phyloP scores from a whole-genome alignment of 352 stramenopile genomes.

The Peronospora belbahrii region DNA sequence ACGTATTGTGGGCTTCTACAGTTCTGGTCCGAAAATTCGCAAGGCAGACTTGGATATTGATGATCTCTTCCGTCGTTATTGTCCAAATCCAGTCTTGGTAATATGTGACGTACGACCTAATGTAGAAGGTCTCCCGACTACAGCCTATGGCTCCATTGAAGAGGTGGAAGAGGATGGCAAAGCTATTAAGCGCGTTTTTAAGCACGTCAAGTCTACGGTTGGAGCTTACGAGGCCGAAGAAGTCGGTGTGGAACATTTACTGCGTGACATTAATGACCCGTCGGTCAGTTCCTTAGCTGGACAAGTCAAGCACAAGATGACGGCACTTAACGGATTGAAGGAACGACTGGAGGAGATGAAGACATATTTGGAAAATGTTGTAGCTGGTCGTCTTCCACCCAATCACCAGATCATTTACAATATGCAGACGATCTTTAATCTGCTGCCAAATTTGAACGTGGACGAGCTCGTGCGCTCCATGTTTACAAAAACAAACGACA shows the following conservation, averaged over 20 bases:
- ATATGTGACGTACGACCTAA: conserved; percentile 98
- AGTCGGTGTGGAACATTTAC: conserved; percentile 97
- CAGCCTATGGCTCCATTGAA: conserved; percentile 95
- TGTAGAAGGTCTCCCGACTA: conserved; percentile 94
- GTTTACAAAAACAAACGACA: conserved; percentile 99
- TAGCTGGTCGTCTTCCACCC: conserved; percentile 58
- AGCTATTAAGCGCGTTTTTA: conserved; percentile 96
- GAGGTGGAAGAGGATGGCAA: conserved; percentile 94
- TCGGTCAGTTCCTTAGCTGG: conserved; percentile 96
- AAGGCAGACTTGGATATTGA: conserved; percentile 94
- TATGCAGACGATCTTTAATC: conserved; percentile 99
- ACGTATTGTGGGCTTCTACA: conserved; percentile 98
- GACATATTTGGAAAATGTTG: conserved; percentile 93
- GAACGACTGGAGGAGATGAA: conserved; percentile 97
- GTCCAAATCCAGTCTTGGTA: conserved; percentile 93
- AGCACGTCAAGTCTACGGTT: conserved; percentile 95
- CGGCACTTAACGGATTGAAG: conserved; percentile 90
- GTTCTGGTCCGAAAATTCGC: conserved; percentile 94
- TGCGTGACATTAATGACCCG: conserved; percentile 99
- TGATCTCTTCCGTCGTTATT: conserved; percentile 92
- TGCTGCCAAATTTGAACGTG: conserved; percentile 98
- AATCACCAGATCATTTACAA: conserved; percentile 98
- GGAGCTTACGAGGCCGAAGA: conserved; percentile 93
- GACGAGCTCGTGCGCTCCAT: conserved; percentile 94
- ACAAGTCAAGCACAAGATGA: conserved; percentile 98